phyloP scores from a whole-genome alignment of 106 monocot genomes.

The Hemerocallis citrina region DNA sequence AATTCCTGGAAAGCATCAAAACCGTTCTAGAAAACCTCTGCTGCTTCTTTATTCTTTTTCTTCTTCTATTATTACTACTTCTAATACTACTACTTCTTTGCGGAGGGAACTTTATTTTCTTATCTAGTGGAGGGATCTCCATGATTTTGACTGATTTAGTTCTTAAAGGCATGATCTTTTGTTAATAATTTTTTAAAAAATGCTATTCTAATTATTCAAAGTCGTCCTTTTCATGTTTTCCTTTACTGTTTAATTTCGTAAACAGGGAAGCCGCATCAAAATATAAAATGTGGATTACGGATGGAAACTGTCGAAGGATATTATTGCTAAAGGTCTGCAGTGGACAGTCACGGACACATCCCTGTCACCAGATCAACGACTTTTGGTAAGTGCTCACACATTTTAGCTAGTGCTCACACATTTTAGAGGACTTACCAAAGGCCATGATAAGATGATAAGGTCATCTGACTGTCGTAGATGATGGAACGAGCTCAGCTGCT shows the following conservation, averaged over 20 bases:
- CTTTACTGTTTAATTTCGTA: conserved; percentile 1
- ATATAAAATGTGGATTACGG: conserved; percentile 46
- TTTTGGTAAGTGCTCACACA: conserved; percentile 28
- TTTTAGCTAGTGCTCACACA: background rate
- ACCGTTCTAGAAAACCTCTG: background rate
- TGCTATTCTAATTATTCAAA: no score
- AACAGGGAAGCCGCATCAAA: conserved; percentile 46
- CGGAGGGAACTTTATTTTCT: no score
- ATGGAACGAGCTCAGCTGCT: no score
- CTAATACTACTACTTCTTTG: no score
- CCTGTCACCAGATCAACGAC: conserved; percentile 52
- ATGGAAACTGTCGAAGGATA: conserved; percentile 39
- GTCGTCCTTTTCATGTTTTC: background rate
- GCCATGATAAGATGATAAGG: no score
- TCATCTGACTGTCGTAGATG: no score
- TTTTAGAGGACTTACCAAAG: no score
- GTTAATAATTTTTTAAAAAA: no score
- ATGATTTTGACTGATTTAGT: background rate
- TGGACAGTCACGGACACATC: conserved; percentile 68
- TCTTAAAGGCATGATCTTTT: background rate
- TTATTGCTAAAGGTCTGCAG: conserved; percentile 31
- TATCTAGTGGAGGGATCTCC: background rate
- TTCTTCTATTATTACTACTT: background rate
- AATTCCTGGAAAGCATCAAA: background rate
- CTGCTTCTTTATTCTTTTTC: no score